Evolutionary conservation across 306 rosid genomes (phyloP).

Genomic region (Prunus davidiana): DNA sequence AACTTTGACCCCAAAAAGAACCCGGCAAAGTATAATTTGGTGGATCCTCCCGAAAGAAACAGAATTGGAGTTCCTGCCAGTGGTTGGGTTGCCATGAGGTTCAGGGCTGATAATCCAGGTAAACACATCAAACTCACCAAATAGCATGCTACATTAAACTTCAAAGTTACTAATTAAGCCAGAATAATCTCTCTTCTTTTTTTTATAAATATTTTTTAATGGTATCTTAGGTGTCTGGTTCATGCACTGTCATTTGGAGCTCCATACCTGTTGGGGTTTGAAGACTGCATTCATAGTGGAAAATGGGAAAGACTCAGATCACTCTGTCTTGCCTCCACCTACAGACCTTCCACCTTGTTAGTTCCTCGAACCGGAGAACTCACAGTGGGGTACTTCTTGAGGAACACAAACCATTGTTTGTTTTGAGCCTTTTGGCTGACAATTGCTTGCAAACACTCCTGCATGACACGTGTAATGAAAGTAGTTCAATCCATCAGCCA

Average conservation of each 20-base stretch:
- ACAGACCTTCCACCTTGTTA: constrained; percentile 38
- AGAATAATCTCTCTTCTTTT: neutral
- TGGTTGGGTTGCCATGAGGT: constrained; percentile 38
- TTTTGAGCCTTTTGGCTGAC: constrained; percentile 1
- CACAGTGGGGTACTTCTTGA: neutral
- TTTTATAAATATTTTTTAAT: too few species aligned
- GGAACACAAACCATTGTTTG: neutral
- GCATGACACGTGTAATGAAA: neutral
- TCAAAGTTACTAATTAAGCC: neutral
- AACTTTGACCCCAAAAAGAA: constrained; percentile 30
- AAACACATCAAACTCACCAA: neutral
- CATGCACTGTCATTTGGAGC: constrained; percentile 45
- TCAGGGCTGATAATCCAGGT: constrained; percentile 41
- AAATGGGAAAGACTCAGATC: constrained; percentile 25
- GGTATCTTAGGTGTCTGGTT: constrained; percentile 30
- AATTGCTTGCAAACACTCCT: neutral
- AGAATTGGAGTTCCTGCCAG: constrained; percentile 37
- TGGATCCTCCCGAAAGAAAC: constrained; percentile 35
- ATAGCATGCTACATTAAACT: neutral
- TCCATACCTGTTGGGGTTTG: constrained; percentile 38
- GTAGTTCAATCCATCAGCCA: neutral
- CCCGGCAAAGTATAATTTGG: constrained; percentile 25
- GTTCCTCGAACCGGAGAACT: neutral
- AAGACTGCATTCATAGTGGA: constrained; percentile 38
- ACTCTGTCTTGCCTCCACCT: constrained; percentile 33